Percentiles rank a stretch among this genome's conserved stretches.
Evolutionary conservation across 2,329 filamentous ascomycete genomes (phyloP).

Genomic region (Hymenotorrendiella dingleyae): DNA sequence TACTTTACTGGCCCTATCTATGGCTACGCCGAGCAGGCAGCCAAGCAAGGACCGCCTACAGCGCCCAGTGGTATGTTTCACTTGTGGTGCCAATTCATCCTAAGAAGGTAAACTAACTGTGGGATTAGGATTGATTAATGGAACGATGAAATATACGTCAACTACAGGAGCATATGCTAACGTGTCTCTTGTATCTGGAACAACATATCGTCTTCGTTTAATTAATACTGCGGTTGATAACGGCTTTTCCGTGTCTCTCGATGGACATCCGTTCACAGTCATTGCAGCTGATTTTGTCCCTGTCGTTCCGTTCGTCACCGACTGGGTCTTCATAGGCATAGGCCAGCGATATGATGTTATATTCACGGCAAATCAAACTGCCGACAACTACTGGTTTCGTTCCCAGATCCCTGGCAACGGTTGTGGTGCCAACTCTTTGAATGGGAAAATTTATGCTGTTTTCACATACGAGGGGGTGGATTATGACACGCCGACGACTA

Average conservation of each 20-base stretch:
- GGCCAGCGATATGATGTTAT: slow-evolving; percentile 41
- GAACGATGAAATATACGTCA: slow-evolving; percentile 1
- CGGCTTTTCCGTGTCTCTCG: slow-evolving; percentile 40
- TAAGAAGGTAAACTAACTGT: neutral
- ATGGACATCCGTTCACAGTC: slow-evolving; percentile 48
- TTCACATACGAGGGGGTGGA: too few relatives aligned
- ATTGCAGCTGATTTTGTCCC: slow-evolving; percentile 58
- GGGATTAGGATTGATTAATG: slow-evolving; percentile 15
- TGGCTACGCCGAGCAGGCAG: slow-evolving; percentile 21
- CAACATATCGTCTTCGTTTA: slow-evolving; percentile 39
- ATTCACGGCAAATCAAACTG: slow-evolving; percentile 40
- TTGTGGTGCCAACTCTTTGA: too few relatives aligned
- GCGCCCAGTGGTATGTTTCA: neutral
- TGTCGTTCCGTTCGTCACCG: slow-evolving; percentile 53
- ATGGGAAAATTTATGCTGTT: too few relatives aligned
- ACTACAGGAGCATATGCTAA: slow-evolving; percentile 12
- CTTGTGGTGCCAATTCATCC: neutral
- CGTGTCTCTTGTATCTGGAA: slow-evolving; percentile 28
- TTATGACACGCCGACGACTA: too few relatives aligned
- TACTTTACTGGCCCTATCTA: slow-evolving; percentile 7
- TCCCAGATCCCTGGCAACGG: slow-evolving; percentile 1
- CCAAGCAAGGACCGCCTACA: slow-evolving; percentile 2
- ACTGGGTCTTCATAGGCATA: slow-evolving; percentile 52
- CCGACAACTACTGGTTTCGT: slow-evolving; percentile 43
- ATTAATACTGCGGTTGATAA: slow-evolving; percentile 39